Conservation (phyloP, 2,329 filamentous ascomycete species). For the Tricladium varicosporioides region DNA sequence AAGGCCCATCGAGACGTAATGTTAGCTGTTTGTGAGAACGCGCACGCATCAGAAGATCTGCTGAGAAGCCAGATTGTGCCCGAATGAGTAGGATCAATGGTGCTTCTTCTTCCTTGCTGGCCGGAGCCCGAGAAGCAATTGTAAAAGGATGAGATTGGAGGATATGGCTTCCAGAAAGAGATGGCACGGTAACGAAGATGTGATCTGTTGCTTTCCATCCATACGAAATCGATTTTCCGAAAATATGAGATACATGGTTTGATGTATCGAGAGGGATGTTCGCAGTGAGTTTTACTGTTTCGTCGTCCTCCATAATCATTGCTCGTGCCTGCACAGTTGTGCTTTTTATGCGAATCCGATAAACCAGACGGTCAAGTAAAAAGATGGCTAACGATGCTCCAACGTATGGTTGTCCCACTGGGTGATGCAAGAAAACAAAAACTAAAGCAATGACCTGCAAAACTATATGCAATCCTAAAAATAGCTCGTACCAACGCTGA, state of each 20-base stretch:
- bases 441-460: conserved; percentile 54
- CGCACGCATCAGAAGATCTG: conserved; percentile 51
- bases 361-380: conserved; percentile 54
- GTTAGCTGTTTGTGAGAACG: conserved; percentile 40
- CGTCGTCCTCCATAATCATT: conserved; percentile 52
- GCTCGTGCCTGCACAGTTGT: conserved; percentile 48
- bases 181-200: conserved; percentile 59
- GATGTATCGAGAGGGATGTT: conserved; percentile 15
- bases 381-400: conserved; percentile 53
- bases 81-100: conserved; percentile 59
- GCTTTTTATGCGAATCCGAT: conserved; percentile 53
- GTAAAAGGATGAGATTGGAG: conserved; percentile 67
- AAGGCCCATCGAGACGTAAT: conserved; percentile 62
- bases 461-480: conserved; percentile 56
- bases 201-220: conserved; percentile 64
- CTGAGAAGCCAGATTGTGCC: conserved; percentile 58
- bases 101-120: conserved; percentile 39
- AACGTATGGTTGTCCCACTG: conserved; percentile 51
- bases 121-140: conserved; percentile 58
- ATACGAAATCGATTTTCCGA: conserved; percentile 38
- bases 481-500: conserved; percentile 60
- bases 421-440: conserved; percentile 60
- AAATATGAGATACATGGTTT: conserved; percentile 12
- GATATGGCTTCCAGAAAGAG: conserved; percentile 48
- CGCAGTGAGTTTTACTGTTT: conserved; percentile 49